A percentile compares a stretch with the other conserved stretches of the same genome.
Conservation (phyloP, 1,284 basidiomycete genomes). For the Marasmius oreades region DNA sequence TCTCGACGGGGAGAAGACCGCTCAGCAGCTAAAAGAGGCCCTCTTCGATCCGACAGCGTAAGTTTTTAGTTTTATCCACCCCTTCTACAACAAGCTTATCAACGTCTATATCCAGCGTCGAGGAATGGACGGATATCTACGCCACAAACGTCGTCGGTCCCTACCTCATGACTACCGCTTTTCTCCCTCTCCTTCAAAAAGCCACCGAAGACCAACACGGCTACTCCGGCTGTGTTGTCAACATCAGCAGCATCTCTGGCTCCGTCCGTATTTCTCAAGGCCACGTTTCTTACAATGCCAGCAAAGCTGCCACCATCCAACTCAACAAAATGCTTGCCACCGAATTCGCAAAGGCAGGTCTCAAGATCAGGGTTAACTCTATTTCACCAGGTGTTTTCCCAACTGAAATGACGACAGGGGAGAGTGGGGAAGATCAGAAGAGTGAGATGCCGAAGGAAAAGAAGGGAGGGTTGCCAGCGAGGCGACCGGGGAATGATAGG, state of each 20-base stretch:
- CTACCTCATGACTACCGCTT: constrained; percentile 28
- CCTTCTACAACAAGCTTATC: too few species aligned
- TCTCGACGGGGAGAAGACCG: not conserved
- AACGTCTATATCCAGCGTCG: not conserved
- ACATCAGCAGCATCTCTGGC: constrained; percentile 18
- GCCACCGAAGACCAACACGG: not conserved
- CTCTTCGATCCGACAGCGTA: too few species aligned
- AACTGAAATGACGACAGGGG: constrained; percentile 23
- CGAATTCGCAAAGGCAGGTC: constrained; percentile 31
- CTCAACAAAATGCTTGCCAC: constrained; percentile 27
- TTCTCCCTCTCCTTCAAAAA: constrained; percentile 26
- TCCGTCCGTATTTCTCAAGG: constrained; percentile 22
- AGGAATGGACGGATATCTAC: constrained; percentile 14
- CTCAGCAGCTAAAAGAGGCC: constrained; percentile 7
- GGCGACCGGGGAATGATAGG: constrained; percentile 16
- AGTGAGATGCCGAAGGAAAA: constrained; percentile 1
- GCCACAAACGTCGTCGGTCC: constrained; percentile 20
- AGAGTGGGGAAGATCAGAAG: constrained; percentile 7
- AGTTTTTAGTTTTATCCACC: too few species aligned
- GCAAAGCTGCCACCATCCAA: constrained; percentile 27
- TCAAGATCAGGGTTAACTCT: constrained; percentile 26
- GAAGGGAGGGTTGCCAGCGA: constrained; percentile 2
- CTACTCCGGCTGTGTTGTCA: constrained; percentile 14
- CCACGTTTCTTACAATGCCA: constrained; percentile 26
- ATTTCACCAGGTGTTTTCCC: constrained; percentile 31